Percentiles rank a stretch among this genome's conserved stretches.
Evolutionary conservation across 75 land plant species (phyloP).

Genomic region (Sequoiadendron giganteum): DNA sequence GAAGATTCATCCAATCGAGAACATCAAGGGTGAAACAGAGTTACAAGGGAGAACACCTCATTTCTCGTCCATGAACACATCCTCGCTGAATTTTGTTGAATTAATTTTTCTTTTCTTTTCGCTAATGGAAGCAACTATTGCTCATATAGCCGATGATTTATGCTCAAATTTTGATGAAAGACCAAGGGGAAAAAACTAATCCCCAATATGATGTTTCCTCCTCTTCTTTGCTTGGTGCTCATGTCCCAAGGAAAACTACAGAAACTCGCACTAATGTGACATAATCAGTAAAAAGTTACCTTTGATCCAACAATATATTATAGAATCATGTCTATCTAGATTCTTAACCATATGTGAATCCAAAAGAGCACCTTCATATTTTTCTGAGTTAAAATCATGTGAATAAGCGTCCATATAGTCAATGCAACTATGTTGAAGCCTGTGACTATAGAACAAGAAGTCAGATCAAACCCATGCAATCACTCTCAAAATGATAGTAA

Average conservation of each 20-base stretch:
- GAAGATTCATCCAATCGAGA: not conserved
- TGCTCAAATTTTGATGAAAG: not conserved
- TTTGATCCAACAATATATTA: not conserved
- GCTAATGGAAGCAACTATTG: not conserved
- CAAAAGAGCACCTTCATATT: not conserved
- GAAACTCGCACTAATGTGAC: too few species aligned
- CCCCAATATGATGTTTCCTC: not conserved
- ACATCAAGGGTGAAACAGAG: not conserved
- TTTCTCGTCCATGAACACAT: not conserved
- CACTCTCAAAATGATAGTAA: not conserved
- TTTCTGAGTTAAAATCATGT: not conserved
- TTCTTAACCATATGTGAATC: not conserved
- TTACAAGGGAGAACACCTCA: too few species aligned
- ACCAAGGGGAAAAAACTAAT: not conserved
- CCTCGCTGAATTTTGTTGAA: not conserved
- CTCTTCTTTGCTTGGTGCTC: not conserved
- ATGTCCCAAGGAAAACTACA: not conserved
- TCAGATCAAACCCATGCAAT: not conserved
- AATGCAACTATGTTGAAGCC: not conserved
- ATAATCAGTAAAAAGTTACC: not conserved
- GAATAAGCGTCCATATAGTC: not conserved
- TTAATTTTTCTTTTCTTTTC: too few species aligned
- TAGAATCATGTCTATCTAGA: not conserved
- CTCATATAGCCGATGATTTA: not conserved
- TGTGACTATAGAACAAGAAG: not conserved